A percentile compares a stretch with the other conserved stretches of the same genome.
Evolutionary conservation across 352 stramenopile species (phyloP).

Genomic region (Vaucheria bursata): DNA sequence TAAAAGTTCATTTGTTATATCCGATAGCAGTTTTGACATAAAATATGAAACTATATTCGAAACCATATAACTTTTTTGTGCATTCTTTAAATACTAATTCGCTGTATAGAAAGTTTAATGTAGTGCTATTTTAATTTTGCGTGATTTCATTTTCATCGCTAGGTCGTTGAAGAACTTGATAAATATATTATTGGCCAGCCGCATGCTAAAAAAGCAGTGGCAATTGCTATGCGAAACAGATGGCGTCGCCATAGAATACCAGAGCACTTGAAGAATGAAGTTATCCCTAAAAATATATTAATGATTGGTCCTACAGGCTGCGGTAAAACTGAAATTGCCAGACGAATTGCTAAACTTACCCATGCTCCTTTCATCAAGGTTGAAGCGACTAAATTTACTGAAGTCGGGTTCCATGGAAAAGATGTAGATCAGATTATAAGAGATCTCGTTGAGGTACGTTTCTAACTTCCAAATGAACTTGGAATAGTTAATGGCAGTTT

Average conservation of each 20-base stretch:
- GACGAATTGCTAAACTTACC: slow-evolving; percentile 88
- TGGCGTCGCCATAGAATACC: slow-evolving; percentile 89
- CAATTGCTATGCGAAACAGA: slow-evolving; percentile 94
- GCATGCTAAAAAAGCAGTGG: slow-evolving; percentile 92
- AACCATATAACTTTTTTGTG: too few relatives aligned
- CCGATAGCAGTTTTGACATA: too few relatives aligned
- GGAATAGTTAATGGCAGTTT: too few relatives aligned
- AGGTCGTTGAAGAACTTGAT: slow-evolving; percentile 48
- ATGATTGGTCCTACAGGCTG: slow-evolving; percentile 98
- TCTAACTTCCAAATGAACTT: too few relatives aligned
- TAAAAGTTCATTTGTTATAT: too few relatives aligned
- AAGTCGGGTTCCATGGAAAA: slow-evolving; percentile 97
- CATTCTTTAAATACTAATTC: too few relatives aligned
- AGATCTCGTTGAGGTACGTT: slow-evolving; percentile 91
- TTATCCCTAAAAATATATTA: slow-evolving; percentile 98
- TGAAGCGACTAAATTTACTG: slow-evolving; percentile 99
- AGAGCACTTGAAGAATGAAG: slow-evolving; percentile 15
- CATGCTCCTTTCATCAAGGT: slow-evolving; percentile 95
- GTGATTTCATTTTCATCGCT: too few relatives aligned
- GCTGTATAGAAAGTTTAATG: too few relatives aligned
- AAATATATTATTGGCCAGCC: slow-evolving; percentile 61
- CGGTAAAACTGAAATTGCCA: slow-evolving; percentile 93
- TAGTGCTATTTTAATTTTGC: too few relatives aligned
- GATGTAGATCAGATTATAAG: slow-evolving; percentile 99
- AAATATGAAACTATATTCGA: too few relatives aligned